These are phyloP conservation scores for Rhodomyrtus psidioides DNA, from an alignment of 441 rosid genomes.

Conservation along the genomic window DNA sequence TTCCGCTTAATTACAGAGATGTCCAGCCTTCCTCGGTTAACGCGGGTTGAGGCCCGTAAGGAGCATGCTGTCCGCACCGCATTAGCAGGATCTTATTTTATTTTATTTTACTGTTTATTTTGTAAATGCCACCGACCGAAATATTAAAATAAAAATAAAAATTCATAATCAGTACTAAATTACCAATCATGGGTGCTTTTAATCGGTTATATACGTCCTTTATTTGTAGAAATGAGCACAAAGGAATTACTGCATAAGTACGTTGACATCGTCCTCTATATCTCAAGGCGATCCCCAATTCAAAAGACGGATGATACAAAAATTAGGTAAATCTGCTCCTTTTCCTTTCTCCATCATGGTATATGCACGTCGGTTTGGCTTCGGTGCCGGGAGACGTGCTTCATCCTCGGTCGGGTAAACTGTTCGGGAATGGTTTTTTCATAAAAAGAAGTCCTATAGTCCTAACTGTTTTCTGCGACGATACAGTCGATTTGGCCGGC, in stretches of 20 bases:
- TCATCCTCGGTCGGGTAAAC: too few relatives aligned
- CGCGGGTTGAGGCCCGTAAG: too few relatives aligned
- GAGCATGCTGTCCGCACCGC: too few relatives aligned
- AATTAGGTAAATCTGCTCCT: not conserved
- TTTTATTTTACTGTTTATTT: too few relatives aligned
- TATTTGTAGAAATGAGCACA: not conserved
- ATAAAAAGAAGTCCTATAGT: too few relatives aligned
- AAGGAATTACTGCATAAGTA: not conserved
- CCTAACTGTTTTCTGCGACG: accelerated
- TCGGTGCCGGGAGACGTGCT: too few relatives aligned
- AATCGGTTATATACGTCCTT: not conserved
- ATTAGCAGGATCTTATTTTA: too few relatives aligned
- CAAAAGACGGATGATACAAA: not conserved
- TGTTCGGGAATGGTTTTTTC: too few relatives aligned
- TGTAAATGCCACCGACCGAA: too few relatives aligned
- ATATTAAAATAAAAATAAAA: too few relatives aligned
- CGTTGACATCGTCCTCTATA: not conserved
- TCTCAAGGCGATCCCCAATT: not conserved
- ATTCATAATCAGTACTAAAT: not conserved
- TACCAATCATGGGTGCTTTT: not conserved
- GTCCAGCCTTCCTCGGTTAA: slow-evolving; percentile 1
- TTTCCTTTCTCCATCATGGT: not conserved
- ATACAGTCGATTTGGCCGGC: accelerated
- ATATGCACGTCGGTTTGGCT: too few relatives aligned
- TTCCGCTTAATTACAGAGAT: slow-evolving; percentile 9